These are phyloP conservation scores for Clavaria fumosa DNA, from an alignment of 768 basidiomycete species.

Conservation along the genomic window DNA sequence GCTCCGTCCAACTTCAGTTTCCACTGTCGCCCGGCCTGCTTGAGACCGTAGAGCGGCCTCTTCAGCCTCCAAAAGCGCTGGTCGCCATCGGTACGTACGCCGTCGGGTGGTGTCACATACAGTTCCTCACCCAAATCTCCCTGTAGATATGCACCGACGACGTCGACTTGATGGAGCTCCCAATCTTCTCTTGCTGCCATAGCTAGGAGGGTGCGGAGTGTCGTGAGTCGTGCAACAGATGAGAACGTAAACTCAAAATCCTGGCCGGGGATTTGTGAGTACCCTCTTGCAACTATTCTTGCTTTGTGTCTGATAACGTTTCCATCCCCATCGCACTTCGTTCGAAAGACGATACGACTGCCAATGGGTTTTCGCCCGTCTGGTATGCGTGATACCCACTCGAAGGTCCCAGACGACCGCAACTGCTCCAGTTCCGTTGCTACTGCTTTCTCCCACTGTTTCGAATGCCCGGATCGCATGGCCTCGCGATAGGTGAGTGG, in stretches of 20 bases:
- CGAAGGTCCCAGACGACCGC: not conserved
- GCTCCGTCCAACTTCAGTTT: slow-evolving; percentile 10
- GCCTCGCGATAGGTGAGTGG: not conserved
- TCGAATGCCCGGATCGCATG: not conserved
- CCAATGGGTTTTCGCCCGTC: not conserved
- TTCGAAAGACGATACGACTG: slow-evolving; percentile 15
- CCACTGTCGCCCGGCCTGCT: slow-evolving; percentile 14
- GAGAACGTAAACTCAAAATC: slow-evolving; percentile 20
- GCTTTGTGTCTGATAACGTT: slow-evolving; percentile 18
- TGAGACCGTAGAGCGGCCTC: slow-evolving; percentile 23
- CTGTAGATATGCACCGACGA: slow-evolving; percentile 23
- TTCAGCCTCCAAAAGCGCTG: slow-evolving; percentile 17
- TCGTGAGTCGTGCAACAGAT: slow-evolving; percentile 19
- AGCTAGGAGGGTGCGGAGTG: slow-evolving; percentile 19
- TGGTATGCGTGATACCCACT: not conserved
- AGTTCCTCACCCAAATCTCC: slow-evolving; percentile 19
- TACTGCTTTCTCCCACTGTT: not conserved
- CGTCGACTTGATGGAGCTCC: slow-evolving; percentile 26
- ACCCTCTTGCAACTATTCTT: slow-evolving; percentile 20
- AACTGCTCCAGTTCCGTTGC: not conserved
- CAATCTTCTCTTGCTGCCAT: slow-evolving; percentile 20
- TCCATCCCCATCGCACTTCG: slow-evolving; percentile 18
- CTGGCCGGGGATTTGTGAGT: slow-evolving; percentile 23
- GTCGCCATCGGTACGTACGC: slow-evolving; percentile 11
- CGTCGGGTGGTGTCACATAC: slow-evolving; percentile 24